Base-by-base conservation (phyloP, 805 yeast genomes). In the Metschnikowia proteae region DNA sequence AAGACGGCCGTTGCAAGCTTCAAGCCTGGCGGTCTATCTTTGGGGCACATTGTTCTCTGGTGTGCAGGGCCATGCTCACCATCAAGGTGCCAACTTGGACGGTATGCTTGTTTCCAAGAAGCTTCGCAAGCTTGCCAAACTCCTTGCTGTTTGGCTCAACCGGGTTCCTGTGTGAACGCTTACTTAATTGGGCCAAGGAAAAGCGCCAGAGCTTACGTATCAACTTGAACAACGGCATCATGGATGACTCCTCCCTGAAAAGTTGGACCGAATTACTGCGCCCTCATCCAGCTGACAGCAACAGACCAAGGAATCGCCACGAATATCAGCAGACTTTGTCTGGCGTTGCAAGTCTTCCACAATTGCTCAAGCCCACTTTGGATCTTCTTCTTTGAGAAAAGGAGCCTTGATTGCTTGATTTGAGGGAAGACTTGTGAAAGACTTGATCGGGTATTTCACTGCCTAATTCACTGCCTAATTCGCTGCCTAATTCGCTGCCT, bases 91-190 rank as follows among this genome's bases (percentile, higher is more conserved):
- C 5, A 80, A 84, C 9, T 73, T 91, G 49, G 97, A 91, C 65
- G 97, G 97, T 55, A 73, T 75, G 60, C 71, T 91, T 46, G 96
- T 91, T 4, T 78, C 84, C 36, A 88, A 85, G 53, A 76, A 77
- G 44, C 85, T 89, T 52, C 72, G 75, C 41, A 74, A 73, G 39
- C 90, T 91, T 60, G 69, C 83, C 48, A 76, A 77, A 51, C 76
- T 85, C 28, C 65, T 90, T 47, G 71, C 78, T 2, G 74, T 80
- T 59, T 91, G 97, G 97, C 80, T 91, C 84, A 73, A 91, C 10
- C 96, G 97, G 8, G 63, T 89, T 7, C 98, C 98, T 0, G 94
- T 29, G 83, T 87, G 7, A 88, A 90, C 59, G 80, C 96, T 0
- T 86, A 46, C 75, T 90, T 46, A 71, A 75, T 11, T 84, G 80